Evolutionary conservation across 176 grass and related monocot genomes (phyloP), one percentile per base, ranked within the genome.

Genomic region (Aegilops tauschii): DNA sequence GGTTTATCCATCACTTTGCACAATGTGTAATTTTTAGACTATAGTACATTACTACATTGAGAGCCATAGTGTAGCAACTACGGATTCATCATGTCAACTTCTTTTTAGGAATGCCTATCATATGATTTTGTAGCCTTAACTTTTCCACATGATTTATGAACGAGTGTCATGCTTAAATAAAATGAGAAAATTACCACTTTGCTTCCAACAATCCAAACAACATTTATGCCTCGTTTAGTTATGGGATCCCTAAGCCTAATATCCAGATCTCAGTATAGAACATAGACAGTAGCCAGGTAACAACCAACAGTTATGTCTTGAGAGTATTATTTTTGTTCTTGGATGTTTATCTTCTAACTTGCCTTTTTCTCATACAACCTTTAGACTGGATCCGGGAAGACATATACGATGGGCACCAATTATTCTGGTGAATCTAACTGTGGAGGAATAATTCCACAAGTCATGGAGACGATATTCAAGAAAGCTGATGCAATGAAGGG

Each of bases 401-500:
- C 97, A 4, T 99, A 96, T 82, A 96, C 97, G 16, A 99, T 99
- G 97, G 97, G 97, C n/a, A 99, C 97, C 17, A 88, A 96, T 79
- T 94, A 91, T 68, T 90, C 58, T 12, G 92, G 92, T 29, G 97
- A 93, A 76, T 35, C 17, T 23, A 96, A 90, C 61, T 63, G 90
- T 47, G 76, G 92, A 37, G 97, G 97, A 49, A 99, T 99, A 73
- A 99, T 99, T 65, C 97, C 97, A 34, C 90, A 89, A 93, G 97
- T 99, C 62, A 99, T 99, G 92, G 92, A 96, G 10, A 96, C 88
- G 27, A 96, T 99, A 61, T 99, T 99, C 80, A 93, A 45, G 54
- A 99, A 96, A 73, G 87, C 91, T 67, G 86, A 94, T 12, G 61
- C 72, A n/a, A 74, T 80, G 84, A 94, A 90, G 80, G 87, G 88